Evolutionary conservation across 2,329 filamentous ascomycete species (phyloP).

Genomic region (Ustilaginoidea virens): DNA sequence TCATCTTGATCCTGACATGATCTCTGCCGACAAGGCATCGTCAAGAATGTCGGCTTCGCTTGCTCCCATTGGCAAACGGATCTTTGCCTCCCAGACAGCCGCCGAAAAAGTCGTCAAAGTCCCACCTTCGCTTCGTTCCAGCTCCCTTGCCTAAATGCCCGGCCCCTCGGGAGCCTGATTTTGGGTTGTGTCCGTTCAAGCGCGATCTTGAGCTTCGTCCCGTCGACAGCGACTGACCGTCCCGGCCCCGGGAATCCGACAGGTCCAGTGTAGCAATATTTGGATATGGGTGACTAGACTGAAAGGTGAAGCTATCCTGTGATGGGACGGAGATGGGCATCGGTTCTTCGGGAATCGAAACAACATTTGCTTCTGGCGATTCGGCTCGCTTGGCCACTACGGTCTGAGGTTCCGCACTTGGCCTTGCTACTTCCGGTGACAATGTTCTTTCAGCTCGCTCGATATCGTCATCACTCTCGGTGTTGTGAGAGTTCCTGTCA

Average conservation of each 20-base stretch:
- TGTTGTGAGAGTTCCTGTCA: constrained; percentile 33
- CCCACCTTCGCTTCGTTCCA: constrained; percentile 58
- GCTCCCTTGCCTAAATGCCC: constrained; percentile 44
- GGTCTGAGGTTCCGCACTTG: constrained; percentile 24
- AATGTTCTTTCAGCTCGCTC: constrained; percentile 45
- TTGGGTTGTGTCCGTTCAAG: constrained; percentile 10
- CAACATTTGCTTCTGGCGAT: constrained; percentile 12
- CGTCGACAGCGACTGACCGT: constrained; percentile 15
- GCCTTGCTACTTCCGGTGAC: constrained; percentile 41
- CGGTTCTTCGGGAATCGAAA: constrained; percentile 12
- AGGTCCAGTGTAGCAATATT: constrained; percentile 46
- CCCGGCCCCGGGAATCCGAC: constrained; percentile 33
- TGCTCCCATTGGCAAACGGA: constrained; percentile 30
- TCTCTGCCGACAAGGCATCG: constrained; percentile 3
- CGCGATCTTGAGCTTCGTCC: constrained; percentile 15
- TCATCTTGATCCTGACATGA: constrained; percentile 5
- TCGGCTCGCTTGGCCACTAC: constrained; percentile 11
- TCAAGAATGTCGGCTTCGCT: constrained; percentile 33
- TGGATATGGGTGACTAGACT: constrained; percentile 44
- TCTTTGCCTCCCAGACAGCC: constrained; percentile 51
- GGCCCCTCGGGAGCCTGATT: constrained; percentile 12
- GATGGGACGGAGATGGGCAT: constrained; percentile 34
- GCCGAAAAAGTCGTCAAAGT: constrained; percentile 63
- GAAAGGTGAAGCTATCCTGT: constrained; percentile 54
- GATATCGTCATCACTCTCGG: constrained; percentile 55